These are phyloP conservation scores for Fusarium burgessii DNA, from an alignment of 2,329 filamentous ascomycete species.

Conservation along the genomic window DNA sequence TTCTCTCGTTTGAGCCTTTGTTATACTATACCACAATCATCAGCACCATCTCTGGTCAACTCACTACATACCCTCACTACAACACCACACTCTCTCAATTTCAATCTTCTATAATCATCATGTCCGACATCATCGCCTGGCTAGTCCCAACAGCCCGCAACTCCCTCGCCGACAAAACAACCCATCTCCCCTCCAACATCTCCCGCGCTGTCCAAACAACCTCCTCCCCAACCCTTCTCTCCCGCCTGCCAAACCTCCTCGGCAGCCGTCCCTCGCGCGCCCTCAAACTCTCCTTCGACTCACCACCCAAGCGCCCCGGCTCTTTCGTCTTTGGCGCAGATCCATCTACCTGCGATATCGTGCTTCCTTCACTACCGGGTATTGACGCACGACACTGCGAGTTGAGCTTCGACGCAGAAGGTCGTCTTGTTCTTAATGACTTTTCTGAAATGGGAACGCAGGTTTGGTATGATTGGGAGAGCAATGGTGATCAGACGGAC, in stretches of 20 bases:
- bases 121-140: slow-evolving; percentile 55
- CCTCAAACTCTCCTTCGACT: slow-evolving; percentile 53
- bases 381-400: slow-evolving; percentile 54
- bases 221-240: slow-evolving; percentile 45
- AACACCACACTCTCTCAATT: slow-evolving; percentile 12
- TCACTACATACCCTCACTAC: slow-evolving; percentile 21
- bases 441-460: slow-evolving; percentile 54
- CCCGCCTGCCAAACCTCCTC: slow-evolving; percentile 47
- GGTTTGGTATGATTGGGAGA: slow-evolving; percentile 58
- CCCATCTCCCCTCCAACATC: slow-evolving; percentile 50
- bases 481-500: slow-evolving; percentile 53
- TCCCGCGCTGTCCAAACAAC: slow-evolving; percentile 43
- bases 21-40: background rate
- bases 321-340: slow-evolving; percentile 56
- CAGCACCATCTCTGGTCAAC: slow-evolving; percentile 12
- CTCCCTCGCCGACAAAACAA: slow-evolving; percentile 51
- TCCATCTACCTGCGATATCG: slow-evolving; percentile 52
- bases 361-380: slow-evolving; percentile 52
- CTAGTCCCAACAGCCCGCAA: slow-evolving; percentile 53
- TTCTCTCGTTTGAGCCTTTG: slow-evolving; percentile 44
- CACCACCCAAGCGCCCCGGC: slow-evolving; percentile 50
- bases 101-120: slow-evolving; percentile 8
- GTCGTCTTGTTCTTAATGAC: slow-evolving; percentile 55
- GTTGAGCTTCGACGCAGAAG: slow-evolving; percentile 55
- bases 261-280: slow-evolving; percentile 46